Conservation (phyloP, 2,329 filamentous ascomycete species). For the Aspergillus novofumigatus region DNA sequence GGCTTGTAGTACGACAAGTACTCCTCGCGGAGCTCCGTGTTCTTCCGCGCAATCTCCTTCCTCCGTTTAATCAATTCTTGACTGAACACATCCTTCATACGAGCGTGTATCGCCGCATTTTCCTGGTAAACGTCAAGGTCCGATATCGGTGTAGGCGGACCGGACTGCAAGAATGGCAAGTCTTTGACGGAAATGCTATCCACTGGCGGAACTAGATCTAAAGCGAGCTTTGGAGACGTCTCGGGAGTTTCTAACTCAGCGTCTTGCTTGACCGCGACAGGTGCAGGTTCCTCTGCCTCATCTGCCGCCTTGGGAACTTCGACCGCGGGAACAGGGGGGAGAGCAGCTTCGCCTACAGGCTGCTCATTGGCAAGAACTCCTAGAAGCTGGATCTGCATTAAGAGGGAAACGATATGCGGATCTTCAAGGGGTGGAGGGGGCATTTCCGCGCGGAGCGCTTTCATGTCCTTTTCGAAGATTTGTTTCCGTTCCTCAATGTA, state of each 20-base stretch:
- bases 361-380: constrained; percentile 38
- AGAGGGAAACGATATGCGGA: constrained; percentile 36
- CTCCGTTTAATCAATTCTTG: constrained; percentile 36
- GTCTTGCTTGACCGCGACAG: constrained; percentile 12
- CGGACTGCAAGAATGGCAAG: constrained; percentile 44
- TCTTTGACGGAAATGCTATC: constrained; percentile 37
- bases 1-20: constrained; percentile 41
- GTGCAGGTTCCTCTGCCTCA: constrained; percentile 1
- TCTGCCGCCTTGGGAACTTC: constrained; percentile 2
- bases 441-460: constrained; percentile 38
- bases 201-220: constrained; percentile 13
- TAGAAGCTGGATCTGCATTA: constrained; percentile 43
- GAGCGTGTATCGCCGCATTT: constrained; percentile 34
- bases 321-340: constrained; percentile 2
- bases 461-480: constrained; percentile 44
- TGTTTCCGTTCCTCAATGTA: constrained; percentile 44
- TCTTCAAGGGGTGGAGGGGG: constrained; percentile 42
- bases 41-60: constrained; percentile 36
- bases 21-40: constrained; percentile 37
- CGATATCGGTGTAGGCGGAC: constrained; percentile 41
- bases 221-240: constrained; percentile 7
- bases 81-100: constrained; percentile 36
- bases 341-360: constrained; percentile 18
- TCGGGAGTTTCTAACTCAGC: constrained; percentile 13
- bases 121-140: constrained; percentile 44